Evolutionary conservation across 1,139 yeast species (phyloP).

Genomic region (Candida anutae): DNA sequence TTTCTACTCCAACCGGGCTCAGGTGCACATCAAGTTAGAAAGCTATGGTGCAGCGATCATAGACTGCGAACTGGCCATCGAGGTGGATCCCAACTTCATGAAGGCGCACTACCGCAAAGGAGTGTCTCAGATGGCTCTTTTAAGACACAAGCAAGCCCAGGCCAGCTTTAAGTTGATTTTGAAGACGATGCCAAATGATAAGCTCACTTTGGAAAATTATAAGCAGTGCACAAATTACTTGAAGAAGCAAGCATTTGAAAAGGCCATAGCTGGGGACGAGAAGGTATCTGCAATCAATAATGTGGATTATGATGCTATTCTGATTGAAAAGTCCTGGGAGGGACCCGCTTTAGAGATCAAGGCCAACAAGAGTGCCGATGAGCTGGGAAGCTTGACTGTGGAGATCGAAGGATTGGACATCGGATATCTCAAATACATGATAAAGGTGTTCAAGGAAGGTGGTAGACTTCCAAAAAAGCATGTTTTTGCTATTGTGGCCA

Average conservation of each 20-base stretch:
- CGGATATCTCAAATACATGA: constrained; percentile 57
- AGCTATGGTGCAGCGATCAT: constrained; percentile 76
- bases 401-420: constrained; percentile 27
- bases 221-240: constrained; percentile 61
- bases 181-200: constrained; percentile 59
- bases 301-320: constrained; percentile 43
- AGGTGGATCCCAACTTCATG: constrained; percentile 55
- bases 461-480: constrained; percentile 71
- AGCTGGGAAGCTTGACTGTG: constrained; percentile 13
- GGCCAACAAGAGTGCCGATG: constrained; percentile 13
- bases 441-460: constrained; percentile 64
- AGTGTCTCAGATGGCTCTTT: constrained; percentile 67
- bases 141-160: constrained; percentile 70
- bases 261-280: constrained; percentile 73
- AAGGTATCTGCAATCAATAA: constrained; percentile 28
- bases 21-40: constrained; percentile 79
- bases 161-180: constrained; percentile 62
- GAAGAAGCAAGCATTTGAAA: constrained; percentile 73
- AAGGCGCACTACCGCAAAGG: constrained; percentile 86
- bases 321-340: constrained; percentile 51
- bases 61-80: constrained; percentile 70
- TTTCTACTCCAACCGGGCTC: constrained; percentile 84
- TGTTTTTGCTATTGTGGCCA: constrained; percentile 75
- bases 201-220: constrained; percentile 54
- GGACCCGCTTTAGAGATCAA: constrained; percentile 53